A percentile compares a stretch with the other conserved stretches of the same genome.
phyloP scores from a whole-genome alignment of 192 early-diverging fungal genomes.

The Coemansia sp. region DNA sequence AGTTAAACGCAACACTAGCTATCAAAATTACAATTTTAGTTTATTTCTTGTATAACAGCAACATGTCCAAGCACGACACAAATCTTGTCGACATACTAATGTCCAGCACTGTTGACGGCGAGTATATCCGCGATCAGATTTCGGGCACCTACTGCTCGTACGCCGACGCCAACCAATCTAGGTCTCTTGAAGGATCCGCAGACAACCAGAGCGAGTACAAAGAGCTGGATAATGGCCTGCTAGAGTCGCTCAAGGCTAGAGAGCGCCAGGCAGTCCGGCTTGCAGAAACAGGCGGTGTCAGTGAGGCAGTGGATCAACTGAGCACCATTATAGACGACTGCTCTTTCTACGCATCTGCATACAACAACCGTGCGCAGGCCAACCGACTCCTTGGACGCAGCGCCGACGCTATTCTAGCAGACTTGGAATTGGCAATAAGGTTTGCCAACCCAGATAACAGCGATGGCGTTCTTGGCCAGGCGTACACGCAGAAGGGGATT shows the following conservation, averaged over 20 bases:
- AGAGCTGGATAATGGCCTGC: constrained; percentile 6
- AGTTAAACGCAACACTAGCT: neutral
- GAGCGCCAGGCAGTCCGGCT: constrained; percentile 29
- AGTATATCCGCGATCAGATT: constrained; percentile 49
- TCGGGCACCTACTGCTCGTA: constrained; percentile 25
- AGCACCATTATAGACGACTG: constrained; percentile 42
- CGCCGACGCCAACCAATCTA: neutral
- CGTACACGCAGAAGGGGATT: constrained; percentile 67
- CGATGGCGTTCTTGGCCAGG: constrained; percentile 40
- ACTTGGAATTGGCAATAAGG: constrained; percentile 61
- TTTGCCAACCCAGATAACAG: constrained; percentile 42
- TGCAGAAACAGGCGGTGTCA: constrained; percentile 49
- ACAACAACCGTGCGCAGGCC: constrained; percentile 64
- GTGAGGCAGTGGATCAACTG: constrained; percentile 37
- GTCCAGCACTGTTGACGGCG: constrained; percentile 34
- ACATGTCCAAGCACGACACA: constrained; percentile 27
- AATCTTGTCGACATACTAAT: constrained; percentile 43
- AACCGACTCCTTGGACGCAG: constrained; percentile 40
- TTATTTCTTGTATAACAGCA: neutral
- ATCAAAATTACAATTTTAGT: neutral
- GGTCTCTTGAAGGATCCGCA: neutral
- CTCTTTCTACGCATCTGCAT: constrained; percentile 61
- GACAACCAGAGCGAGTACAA: constrained; percentile 1
- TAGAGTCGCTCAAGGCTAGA: constrained; percentile 12
- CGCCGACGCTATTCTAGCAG: constrained; percentile 23